phyloP scores from a whole-genome alignment of 495 filamentous ascomycete species.

The Aspergillus sclerotiicarbonarius region DNA sequence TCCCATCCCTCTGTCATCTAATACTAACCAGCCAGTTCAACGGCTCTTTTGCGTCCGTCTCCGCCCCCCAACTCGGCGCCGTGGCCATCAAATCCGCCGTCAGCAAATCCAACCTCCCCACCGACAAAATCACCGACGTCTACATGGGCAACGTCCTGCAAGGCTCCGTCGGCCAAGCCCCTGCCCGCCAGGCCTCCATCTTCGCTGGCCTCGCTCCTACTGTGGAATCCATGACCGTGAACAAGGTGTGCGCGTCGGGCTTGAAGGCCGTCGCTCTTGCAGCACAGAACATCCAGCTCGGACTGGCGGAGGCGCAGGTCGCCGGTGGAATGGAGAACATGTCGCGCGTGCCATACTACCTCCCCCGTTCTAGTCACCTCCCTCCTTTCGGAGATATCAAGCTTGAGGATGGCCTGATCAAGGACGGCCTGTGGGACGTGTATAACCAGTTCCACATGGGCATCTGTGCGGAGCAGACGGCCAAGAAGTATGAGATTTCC shows the following conservation, averaged over 20 bases:
- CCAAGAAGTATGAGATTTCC: conserved; percentile 77
- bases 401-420: conserved; percentile 87
- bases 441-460: conserved; percentile 98
- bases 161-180: conserved; percentile 79
- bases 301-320: conserved; percentile 78
- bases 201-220: conserved; percentile 77
- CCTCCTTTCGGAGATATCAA: conserved; percentile 82
- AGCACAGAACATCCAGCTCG: conserved; percentile 91
- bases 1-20: background rate
- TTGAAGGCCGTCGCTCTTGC: conserved; percentile 88
- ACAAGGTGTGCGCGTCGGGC: conserved; percentile 96
- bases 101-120: conserved; percentile 74
- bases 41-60: conserved; percentile 75
- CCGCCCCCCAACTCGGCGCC: conserved; percentile 82
- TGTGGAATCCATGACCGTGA: conserved; percentile 86
- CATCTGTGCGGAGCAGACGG: conserved; percentile 93
- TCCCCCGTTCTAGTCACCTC: conserved; percentile 69
- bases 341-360: conserved; percentile 89
- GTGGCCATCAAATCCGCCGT: conserved; percentile 87
- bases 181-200: conserved; percentile 85
- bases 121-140: conserved; percentile 76
- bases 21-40: conserved; percentile 66
- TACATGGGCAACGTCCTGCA: conserved; percentile 98
- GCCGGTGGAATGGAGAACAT: conserved; percentile 98
- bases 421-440: conserved; percentile 94